A percentile compares a stretch with the other conserved stretches of the same genome.
Conservation (phyloP, 139 green algal genomes). For the Chlorella ohadii region DNA sequence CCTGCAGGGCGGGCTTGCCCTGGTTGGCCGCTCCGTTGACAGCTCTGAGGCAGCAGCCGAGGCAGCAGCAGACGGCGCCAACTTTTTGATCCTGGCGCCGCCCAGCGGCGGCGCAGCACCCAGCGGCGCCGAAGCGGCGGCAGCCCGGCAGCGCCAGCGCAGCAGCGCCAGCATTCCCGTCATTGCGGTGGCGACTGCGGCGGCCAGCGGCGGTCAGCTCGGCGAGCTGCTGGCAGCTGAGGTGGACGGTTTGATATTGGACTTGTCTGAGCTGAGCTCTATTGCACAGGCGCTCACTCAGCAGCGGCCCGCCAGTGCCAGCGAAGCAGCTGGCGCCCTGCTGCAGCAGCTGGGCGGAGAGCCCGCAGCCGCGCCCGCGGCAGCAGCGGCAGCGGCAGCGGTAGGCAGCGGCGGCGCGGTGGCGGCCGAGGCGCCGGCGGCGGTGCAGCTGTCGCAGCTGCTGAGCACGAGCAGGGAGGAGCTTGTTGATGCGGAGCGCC, state of each 20-base stretch:
- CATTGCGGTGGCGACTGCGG: slow-evolving; percentile 27
- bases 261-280: slow-evolving; percentile 39
- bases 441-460: slow-evolving; percentile 44
- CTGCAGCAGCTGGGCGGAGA: slow-evolving; percentile 26
- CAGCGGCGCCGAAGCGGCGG: slow-evolving; percentile 29
- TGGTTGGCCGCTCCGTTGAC: slow-evolving; percentile 77
- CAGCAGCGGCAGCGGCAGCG: slow-evolving; percentile 12
- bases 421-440: slow-evolving; percentile 15
- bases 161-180: slow-evolving; percentile 72
- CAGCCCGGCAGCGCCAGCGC: slow-evolving; percentile 58
- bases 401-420: neutral
- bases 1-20: neutral
- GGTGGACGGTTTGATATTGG: slow-evolving; percentile 48
- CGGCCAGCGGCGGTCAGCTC: neutral
- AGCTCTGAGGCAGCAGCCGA: slow-evolving; percentile 50
- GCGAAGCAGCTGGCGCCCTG: neutral
- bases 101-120: slow-evolving; percentile 2
- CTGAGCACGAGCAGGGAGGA: slow-evolving; percentile 46
- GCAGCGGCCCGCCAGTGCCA: neutral
- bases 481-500: slow-evolving; percentile 63
- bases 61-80: slow-evolving; percentile 84
- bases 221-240: slow-evolving; percentile 36
- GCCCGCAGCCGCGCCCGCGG: neutral
- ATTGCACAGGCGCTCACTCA: neutral
- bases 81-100: slow-evolving; percentile 72